These are phyloP conservation scores for Candida awuae DNA, from an alignment of 805 yeast genomes.

Conservation along the genomic window DNA sequence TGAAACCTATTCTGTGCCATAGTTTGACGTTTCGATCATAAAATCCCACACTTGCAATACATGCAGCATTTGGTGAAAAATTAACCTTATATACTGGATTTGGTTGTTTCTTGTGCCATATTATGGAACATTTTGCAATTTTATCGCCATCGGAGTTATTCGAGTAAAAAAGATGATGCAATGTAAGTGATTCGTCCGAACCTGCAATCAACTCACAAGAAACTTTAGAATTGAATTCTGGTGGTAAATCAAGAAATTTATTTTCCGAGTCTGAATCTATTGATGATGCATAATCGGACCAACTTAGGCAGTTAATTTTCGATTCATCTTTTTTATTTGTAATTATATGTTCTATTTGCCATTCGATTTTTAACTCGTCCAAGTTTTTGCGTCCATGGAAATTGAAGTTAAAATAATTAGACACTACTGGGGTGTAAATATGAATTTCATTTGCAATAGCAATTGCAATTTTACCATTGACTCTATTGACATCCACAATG, in stretches of 20 bases:
- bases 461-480: constrained; percentile 56
- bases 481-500: constrained; percentile 55
- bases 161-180: constrained; percentile 41
- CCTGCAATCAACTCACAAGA: constrained; percentile 55
- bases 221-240: constrained; percentile 30
- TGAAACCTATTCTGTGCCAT: constrained; percentile 71
- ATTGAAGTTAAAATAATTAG: constrained; percentile 32
- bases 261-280: constrained; percentile 22
- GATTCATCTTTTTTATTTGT: constrained; percentile 19
- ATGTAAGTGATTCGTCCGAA: constrained; percentile 38
- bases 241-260: constrained; percentile 26
- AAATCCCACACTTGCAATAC: constrained; percentile 55
- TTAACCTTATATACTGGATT: constrained; percentile 49
- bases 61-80: constrained; percentile 59
- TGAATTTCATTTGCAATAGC: constrained; percentile 37
- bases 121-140: constrained; percentile 15
- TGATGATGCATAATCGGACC: constrained; percentile 30
- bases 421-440: constrained; percentile 51
- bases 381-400: constrained; percentile 28
- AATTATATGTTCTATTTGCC: constrained; percentile 26
- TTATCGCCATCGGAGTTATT: constrained; percentile 14
- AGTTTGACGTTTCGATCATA: constrained; percentile 64
- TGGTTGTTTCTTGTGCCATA: constrained; percentile 51
- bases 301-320: constrained; percentile 25
- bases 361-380: constrained; percentile 25